Base-by-base conservation (phyloP, 1,139 yeast species). In the Suhomyces yuchorum region DNA sequence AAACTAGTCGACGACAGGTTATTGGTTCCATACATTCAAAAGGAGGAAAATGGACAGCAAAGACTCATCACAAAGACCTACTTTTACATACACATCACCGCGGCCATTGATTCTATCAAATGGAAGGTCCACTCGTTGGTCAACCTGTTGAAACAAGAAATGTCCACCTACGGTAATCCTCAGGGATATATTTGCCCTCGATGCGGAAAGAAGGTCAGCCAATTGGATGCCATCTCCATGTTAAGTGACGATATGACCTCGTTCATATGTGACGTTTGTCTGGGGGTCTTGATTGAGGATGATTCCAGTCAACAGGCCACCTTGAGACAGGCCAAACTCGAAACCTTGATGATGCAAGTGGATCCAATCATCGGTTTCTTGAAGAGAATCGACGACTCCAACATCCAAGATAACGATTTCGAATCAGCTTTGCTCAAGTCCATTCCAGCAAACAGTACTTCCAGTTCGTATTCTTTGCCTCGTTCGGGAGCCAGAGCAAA, bases 101-200 rank as follows among this genome's bases (percentile, higher is more conserved):
- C 91, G 63, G 96, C 98, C 1, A 88, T 95, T 41, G 99, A 93
- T 68, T 84, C 97, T 14, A 84, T 93, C 63, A 93, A 95, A 67
- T 95, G 97, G 98, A 91, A 92, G 63, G 89, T 93, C 52, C 97
- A 93, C 63, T 81, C 88, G 39, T 78, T 95, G 37, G 98, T 90
- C 12, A 85, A 84, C 56, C 68, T 77, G 49, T 75, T 92, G 50
- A 89, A 89, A 63, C 89, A 87, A 54, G 96, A 91, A 61, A 80
- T 93, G 73, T 85, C 75, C 34, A 82, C 81, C 56, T 89, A 86
- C 59, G 86, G 93, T 19, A 93, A 90, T 56, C 96, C 98, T 1
- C 96, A 92, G 60, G 99, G 98, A 1, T 93, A 88, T 63, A 78
- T 88, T 44, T 93, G 99, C 65, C 93, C 96, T 3, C 72, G 87